These are phyloP conservation scores for Nyctanthes arbortristis DNA, from an alignment of 257 asterid species.

Conservation along the genomic window DNA sequence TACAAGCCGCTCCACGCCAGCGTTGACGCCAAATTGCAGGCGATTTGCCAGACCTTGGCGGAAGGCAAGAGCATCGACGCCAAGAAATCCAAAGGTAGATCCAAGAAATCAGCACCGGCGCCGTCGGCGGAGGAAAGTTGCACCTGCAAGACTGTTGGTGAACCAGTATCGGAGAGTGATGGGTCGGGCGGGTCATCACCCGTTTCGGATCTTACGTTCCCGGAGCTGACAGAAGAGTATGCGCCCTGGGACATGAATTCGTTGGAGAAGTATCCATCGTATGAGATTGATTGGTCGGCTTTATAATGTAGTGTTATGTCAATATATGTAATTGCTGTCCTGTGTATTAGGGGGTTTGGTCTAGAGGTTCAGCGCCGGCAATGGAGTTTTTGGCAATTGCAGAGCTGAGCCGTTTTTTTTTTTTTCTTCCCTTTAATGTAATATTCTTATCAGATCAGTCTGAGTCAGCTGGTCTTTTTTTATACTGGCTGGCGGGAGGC, in stretches of 20 bases:
- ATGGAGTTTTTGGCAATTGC: no score
- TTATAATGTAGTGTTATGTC: constrained; percentile 21
- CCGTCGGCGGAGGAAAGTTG: constrained; percentile 22
- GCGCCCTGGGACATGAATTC: constrained; percentile 37
- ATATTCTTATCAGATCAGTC: no score
- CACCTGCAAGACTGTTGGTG: no score
- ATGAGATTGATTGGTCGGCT: constrained; percentile 49
- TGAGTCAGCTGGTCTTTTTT: no score
- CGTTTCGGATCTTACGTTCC: not conserved
- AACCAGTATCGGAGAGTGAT: constrained; percentile 47
- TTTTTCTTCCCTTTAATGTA: no score
- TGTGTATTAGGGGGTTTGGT: no score
- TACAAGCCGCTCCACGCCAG: constrained; percentile 80
- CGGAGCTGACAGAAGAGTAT: constrained; percentile 19
- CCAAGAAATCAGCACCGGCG: constrained; percentile 25
- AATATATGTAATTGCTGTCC: no score
- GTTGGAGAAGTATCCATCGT: constrained; percentile 34
- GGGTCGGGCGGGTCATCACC: constrained; percentile 45
- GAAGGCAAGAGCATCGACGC: constrained; percentile 70
- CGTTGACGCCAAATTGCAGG: constrained; percentile 81
- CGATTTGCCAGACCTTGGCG: constrained; percentile 68
- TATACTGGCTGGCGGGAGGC: no score
- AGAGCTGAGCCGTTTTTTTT: no score
- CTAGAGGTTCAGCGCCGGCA: no score
- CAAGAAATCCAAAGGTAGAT: constrained; percentile 40